These are phyloP conservation scores for Gastrolobium villosum DNA, from an alignment of 306 rosid species.

Conservation along the genomic window DNA sequence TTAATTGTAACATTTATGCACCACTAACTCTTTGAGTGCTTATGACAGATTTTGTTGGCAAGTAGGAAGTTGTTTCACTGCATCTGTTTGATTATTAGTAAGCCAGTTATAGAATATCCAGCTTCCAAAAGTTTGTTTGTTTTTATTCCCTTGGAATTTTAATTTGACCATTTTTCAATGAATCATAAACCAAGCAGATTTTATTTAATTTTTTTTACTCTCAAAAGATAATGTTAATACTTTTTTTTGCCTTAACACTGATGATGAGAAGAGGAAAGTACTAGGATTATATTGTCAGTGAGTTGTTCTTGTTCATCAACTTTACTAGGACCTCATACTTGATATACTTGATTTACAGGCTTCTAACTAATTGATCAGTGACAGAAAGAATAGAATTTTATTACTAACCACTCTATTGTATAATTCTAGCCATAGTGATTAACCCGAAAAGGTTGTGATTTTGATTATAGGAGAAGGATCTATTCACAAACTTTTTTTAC, in stretches of 20 bases:
- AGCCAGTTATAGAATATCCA: constrained; percentile 18
- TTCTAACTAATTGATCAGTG: constrained; percentile 27
- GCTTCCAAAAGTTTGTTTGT: constrained; percentile 15
- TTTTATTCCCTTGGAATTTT: background rate
- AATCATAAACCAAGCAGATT: background rate
- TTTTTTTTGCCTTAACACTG: constrained; percentile 7
- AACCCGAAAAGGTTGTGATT: background rate
- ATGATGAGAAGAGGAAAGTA: background rate
- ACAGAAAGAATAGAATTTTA: background rate
- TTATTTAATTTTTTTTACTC: background rate
- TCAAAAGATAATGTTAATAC: constrained; percentile 2
- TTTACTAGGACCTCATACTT: constrained; percentile 5
- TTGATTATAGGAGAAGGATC: too few relatives aligned
- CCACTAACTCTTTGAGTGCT: constrained; percentile 24
- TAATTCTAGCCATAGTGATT: background rate
- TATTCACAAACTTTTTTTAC: too few relatives aligned
- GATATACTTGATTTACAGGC: constrained; percentile 7
- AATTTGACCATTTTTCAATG: constrained; percentile 17
- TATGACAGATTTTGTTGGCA: constrained; percentile 39
- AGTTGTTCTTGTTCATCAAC: constrained; percentile 9
- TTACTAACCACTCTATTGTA: background rate
- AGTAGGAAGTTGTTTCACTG: constrained; percentile 41
- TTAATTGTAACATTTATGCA: constrained; percentile 29
- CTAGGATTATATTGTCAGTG: constrained; percentile 6
- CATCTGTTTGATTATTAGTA: constrained; percentile 6